phyloP scores from a whole-genome alignment of 2,329 filamentous ascomycete genomes.

The Penicillium sp. region DNA sequence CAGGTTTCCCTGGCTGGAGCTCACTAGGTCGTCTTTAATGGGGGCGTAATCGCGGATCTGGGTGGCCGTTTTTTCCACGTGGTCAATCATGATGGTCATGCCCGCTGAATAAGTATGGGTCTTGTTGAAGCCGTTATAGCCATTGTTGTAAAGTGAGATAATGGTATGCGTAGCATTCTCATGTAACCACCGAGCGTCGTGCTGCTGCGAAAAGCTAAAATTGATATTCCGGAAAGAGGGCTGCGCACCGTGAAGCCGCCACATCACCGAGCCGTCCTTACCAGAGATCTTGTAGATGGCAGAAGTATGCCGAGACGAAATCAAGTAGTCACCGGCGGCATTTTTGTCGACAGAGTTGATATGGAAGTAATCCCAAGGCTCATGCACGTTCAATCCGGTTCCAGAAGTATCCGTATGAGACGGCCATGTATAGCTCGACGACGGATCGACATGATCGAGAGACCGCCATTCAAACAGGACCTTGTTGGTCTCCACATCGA shows the following conservation, averaged over 20 bases:
- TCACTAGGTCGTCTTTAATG: constrained; percentile 27
- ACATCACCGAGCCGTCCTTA: constrained; percentile 40
- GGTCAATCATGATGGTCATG: constrained; percentile 42
- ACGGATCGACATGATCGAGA: constrained; percentile 51
- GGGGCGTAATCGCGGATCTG: constrained; percentile 36
- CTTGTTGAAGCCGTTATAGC: constrained; percentile 42
- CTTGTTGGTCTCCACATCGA: constrained; percentile 51
- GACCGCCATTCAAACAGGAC: constrained; percentile 54
- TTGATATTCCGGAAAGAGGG: constrained; percentile 41
- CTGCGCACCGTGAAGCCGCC: constrained; percentile 40
- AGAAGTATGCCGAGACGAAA: constrained; percentile 44
- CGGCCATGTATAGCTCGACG: constrained; percentile 49
- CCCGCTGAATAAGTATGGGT: constrained; percentile 42
- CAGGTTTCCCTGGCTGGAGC: constrained; percentile 42
- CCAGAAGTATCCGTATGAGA: constrained; percentile 48
- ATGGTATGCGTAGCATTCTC: constrained; percentile 42
- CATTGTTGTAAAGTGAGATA: constrained; percentile 46
- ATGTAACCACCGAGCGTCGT: constrained; percentile 42
- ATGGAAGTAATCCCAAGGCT: constrained; percentile 49
- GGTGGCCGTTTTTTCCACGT: constrained; percentile 36
- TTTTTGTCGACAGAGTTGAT: constrained; percentile 48
- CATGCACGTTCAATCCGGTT: constrained; percentile 47
- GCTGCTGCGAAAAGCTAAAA: constrained; percentile 46
- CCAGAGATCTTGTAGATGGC: constrained; percentile 45
- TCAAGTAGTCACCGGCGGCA: constrained; percentile 41